phyloP scores from a whole-genome alignment of 257 asterid species.

The Ajuga chamaepitys region DNA sequence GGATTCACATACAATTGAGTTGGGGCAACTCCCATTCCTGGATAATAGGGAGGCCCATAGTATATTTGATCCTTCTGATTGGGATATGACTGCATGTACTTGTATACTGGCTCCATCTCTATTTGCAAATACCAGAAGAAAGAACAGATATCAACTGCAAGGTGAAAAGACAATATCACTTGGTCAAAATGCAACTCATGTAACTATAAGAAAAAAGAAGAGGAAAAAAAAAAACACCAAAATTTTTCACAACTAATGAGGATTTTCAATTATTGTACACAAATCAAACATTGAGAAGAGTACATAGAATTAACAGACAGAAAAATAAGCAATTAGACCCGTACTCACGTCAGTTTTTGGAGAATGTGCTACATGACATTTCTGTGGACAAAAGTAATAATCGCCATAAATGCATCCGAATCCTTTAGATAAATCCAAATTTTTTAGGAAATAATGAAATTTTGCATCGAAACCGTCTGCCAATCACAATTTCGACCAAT shows the following conservation, averaged over 20 bases:
- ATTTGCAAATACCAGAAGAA: not conserved
- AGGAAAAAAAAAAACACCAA: too few species aligned
- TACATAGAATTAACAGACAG: too few species aligned
- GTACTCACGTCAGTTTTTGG: not conserved
- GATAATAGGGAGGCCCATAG: conserved; percentile 22
- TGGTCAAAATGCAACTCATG: not conserved
- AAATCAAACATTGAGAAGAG: too few species aligned
- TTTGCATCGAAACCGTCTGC: not conserved
- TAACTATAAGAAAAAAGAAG: too few species aligned
- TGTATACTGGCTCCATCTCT: conserved; percentile 30
- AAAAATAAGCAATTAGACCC: not conserved
- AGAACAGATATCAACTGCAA: not conserved
- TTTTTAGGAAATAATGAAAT: not conserved
- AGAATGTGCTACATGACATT: not conserved
- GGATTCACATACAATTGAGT: conserved; percentile 26
- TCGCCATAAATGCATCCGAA: not conserved
- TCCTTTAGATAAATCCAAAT: not conserved
- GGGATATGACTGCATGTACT: conserved; percentile 30
- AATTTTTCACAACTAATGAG: not conserved
- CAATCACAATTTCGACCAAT: not conserved
- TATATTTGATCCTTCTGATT: conserved; percentile 34
- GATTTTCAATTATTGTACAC: not conserved
- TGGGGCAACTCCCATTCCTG: conserved; percentile 24
- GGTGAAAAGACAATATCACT: not conserved
- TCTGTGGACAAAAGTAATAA: not conserved